Conservation (phyloP, 208 protist species). For the Acanthamoeba castellanii region DNA sequence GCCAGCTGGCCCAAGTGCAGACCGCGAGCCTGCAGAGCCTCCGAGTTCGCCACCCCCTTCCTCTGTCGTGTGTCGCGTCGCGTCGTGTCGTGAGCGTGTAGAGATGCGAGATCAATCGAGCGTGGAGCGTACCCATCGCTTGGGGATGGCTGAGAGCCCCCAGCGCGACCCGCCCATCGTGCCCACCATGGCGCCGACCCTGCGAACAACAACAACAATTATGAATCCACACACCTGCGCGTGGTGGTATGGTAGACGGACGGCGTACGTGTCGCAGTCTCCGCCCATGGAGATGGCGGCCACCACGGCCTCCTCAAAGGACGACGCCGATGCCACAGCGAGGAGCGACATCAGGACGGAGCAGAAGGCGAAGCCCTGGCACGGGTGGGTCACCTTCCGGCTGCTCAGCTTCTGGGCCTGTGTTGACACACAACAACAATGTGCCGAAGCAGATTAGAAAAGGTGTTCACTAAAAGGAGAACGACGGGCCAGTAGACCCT, state of each 20-base stretch:
- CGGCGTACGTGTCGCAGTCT: constrained; percentile 5
- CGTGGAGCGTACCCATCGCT: neutral
- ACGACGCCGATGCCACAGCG: neutral
- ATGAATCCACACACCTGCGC: neutral
- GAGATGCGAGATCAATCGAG: too few species aligned
- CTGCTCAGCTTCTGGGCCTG: neutral
- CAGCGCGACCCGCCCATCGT: neutral
- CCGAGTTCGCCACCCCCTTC: neutral
- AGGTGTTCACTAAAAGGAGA: neutral
- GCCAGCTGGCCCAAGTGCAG: neutral
- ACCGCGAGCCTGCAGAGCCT: neutral
- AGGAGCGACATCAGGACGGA: constrained; percentile 4
- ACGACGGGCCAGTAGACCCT: neutral
- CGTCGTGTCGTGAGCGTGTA: neutral
- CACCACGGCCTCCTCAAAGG: constrained; percentile 15
- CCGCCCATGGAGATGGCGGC: neutral
- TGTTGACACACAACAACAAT: neutral
- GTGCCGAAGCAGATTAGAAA: neutral
- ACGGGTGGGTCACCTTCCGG: neutral
- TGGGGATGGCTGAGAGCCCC: neutral
- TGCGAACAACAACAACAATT: neutral
- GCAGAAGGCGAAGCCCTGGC: constrained; percentile 30
- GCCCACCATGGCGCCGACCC: constrained; percentile 17
- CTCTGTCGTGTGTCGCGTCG: neutral
- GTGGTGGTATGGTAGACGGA: neutral